Evolutionary conservation across 1,284 basidiomycete genomes (phyloP).

Genomic region (Irpex rosettiformis): DNA sequence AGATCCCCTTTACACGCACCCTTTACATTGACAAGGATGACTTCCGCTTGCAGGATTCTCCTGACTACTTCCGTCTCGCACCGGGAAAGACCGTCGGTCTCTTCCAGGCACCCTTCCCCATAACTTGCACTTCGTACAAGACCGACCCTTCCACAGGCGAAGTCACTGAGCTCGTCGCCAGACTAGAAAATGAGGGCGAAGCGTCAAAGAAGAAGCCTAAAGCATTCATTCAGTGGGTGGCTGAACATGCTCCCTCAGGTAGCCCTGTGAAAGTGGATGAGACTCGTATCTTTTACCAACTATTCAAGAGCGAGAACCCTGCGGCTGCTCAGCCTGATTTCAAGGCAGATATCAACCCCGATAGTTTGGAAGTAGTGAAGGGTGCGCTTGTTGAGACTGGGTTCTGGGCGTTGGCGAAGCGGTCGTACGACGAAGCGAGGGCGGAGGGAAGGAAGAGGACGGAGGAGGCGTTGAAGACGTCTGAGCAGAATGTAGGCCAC

Average conservation of each 20-base stretch:
- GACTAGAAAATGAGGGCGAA: conserved; percentile 61
- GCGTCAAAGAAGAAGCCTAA: conserved; percentile 80
- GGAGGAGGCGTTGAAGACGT: conserved; percentile 55
- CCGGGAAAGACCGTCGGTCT: conserved; percentile 97
- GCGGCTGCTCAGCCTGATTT: conserved; percentile 68
- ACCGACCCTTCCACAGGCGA: conserved; percentile 69
- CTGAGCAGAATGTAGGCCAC: conserved; percentile 29
- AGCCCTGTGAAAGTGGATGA: conserved; percentile 88
- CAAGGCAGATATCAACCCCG: conserved; percentile 73
- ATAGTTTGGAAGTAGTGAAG: conserved; percentile 76
- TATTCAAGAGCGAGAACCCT: conserved; percentile 95
- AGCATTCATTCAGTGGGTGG: conserved; percentile 98
- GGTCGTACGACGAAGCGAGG: conserved; percentile 62
- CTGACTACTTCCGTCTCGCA: conserved; percentile 96
- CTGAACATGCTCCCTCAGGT: conserved; percentile 73
- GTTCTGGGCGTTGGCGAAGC: conserved; percentile 84
- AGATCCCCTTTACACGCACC: conserved; percentile 84
- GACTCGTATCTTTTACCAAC: conserved; percentile 87
- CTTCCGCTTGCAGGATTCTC: conserved; percentile 88
- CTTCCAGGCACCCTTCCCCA: conserved; percentile 92
- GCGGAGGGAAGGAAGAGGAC: conserved; percentile 67
- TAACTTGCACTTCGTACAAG: conserved; percentile 91
- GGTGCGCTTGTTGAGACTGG: conserved; percentile 87
- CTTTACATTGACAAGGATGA: conserved; percentile 95
- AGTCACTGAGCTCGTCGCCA: conserved; percentile 79